Evolutionary conservation across 768 basidiomycete species (phyloP).

Genomic region (Leucocoprinus leucothites): DNA sequence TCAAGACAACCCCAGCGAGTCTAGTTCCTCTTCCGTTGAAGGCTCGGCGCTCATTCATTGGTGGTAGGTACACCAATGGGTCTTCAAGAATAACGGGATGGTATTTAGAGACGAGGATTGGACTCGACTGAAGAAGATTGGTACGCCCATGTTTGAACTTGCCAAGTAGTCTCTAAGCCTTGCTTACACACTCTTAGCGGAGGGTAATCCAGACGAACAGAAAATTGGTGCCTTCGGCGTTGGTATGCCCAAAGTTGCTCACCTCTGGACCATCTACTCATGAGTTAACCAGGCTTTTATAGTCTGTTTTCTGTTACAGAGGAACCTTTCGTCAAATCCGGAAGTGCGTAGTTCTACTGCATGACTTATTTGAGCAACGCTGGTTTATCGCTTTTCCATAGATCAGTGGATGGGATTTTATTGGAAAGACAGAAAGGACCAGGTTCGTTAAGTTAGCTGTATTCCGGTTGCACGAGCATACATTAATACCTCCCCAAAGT

Average conservation of each 20-base stretch:
- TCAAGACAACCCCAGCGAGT: conserved; percentile 61
- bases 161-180: not conserved
- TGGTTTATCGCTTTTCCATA: conserved; percentile 19
- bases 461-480: conserved; percentile 2
- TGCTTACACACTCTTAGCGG: conserved; percentile 43
- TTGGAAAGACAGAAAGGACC: conserved; percentile 92
- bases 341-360: conserved; percentile 42
- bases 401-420: conserved; percentile 95
- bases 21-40: not conserved
- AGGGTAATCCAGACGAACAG: conserved; percentile 91
- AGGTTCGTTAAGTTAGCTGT: conserved; percentile 40
- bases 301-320: conserved; percentile 82
- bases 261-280: not conserved
- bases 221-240: conserved; percentile 96
- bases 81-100: conserved; percentile 86
- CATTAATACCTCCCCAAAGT: conserved; percentile 32
- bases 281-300: conserved; percentile 54
- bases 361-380: conserved; percentile 15
- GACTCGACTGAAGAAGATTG: conserved; percentile 87
- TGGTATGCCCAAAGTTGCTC: conserved; percentile 38
- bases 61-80: conserved; percentile 71
- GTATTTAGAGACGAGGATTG: conserved; percentile 85
- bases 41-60: not conserved
- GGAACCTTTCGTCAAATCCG: conserved; percentile 79
- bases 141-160: conserved; percentile 29